Conservation (phyloP, 2,329 filamentous ascomycete genomes). For the Verticillium longisporum region DNA sequence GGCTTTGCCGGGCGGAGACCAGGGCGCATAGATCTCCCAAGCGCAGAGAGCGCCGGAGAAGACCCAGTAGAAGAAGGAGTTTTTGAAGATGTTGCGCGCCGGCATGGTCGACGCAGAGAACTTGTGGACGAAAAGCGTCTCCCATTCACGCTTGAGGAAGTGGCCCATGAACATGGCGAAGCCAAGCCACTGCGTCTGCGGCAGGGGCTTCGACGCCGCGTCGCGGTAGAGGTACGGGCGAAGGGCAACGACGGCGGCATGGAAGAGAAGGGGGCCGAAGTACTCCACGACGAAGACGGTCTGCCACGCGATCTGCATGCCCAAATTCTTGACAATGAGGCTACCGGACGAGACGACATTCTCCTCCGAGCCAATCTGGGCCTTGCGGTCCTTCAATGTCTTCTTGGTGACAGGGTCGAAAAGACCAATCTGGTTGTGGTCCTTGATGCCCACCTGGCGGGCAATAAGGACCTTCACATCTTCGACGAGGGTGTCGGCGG, state of each 20-base stretch:
- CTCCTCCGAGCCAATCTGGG: constrained; percentile 40
- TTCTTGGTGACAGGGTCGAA: constrained; percentile 55
- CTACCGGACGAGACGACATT: constrained; percentile 42
- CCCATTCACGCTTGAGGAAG: constrained; percentile 91
- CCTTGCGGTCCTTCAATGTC: constrained; percentile 56
- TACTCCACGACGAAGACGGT: constrained; percentile 97
- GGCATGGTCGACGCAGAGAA: constrained; percentile 97
- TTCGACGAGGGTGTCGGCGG: constrained; percentile 48
- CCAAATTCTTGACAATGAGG: constrained; percentile 87
- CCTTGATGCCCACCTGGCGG: constrained; percentile 39
- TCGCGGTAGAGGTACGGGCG: constrained; percentile 56
- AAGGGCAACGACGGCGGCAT: constrained; percentile 64
- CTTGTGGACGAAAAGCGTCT: constrained; percentile 90
- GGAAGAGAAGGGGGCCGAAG: constrained; percentile 82
- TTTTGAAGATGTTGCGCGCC: constrained; percentile 83
- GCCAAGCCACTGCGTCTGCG: constrained; percentile 63
- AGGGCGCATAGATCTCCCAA: constrained; percentile 77
- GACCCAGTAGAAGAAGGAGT: constrained; percentile 91
- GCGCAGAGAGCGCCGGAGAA: constrained; percentile 75
- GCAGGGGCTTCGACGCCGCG: constrained; percentile 43
- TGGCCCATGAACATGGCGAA: constrained; percentile 71
- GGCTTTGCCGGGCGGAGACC: constrained; percentile 55
- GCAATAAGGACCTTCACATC: constrained; percentile 52
- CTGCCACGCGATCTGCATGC: constrained; percentile 83
- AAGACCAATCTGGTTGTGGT: constrained; percentile 56